Conservation (phyloP, 2,329 filamentous ascomycete species). For the Pyricularia grisea region DNA sequence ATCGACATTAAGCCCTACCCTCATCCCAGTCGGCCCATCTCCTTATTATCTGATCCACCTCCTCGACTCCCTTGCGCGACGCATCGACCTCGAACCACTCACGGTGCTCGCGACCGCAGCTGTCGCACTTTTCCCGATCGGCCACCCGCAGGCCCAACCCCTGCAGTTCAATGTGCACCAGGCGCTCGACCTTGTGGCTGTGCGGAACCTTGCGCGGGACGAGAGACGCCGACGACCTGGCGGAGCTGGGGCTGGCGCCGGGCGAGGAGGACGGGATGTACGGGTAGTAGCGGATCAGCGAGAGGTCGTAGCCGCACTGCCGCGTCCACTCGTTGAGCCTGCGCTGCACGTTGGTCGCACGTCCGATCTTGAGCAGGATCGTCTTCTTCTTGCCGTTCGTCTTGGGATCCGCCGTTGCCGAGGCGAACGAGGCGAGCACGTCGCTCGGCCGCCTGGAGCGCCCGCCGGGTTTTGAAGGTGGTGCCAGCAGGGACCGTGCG, state of each 20-base stretch:
- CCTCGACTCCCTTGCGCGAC: conserved; percentile 57
- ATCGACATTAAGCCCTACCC: conserved; percentile 9
- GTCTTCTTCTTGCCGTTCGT: conserved; percentile 37
- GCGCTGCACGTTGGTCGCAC: conserved; percentile 75
- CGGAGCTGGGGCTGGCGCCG: conserved; percentile 8
- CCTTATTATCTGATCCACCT: conserved; percentile 55
- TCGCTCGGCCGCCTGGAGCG: conserved; percentile 42
- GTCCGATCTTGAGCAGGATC: conserved; percentile 58
- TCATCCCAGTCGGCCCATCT: conserved; percentile 85
- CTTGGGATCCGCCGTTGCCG: conserved; percentile 12
- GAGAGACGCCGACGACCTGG: background rate
- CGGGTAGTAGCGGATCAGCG: conserved; percentile 85
- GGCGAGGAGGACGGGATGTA: conserved; percentile 47
- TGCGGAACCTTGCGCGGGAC: conserved; percentile 67
- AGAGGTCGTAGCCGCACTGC: conserved; percentile 84
- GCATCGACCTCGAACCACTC: conserved; percentile 95
- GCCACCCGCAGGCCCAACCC: conserved; percentile 44
- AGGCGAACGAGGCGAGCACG: conserved; percentile 41
- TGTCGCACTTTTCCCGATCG: conserved; percentile 52
- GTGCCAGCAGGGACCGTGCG: conserved; percentile 47
- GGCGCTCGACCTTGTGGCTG: conserved; percentile 76
- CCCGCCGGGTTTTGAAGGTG: conserved; percentile 26
- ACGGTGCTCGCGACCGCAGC: conserved; percentile 75
- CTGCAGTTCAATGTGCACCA: conserved; percentile 85
- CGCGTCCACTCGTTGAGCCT: conserved; percentile 87